Conservation (phyloP, 2,329 filamentous ascomycete species). For the Fusarium sororula region DNA sequence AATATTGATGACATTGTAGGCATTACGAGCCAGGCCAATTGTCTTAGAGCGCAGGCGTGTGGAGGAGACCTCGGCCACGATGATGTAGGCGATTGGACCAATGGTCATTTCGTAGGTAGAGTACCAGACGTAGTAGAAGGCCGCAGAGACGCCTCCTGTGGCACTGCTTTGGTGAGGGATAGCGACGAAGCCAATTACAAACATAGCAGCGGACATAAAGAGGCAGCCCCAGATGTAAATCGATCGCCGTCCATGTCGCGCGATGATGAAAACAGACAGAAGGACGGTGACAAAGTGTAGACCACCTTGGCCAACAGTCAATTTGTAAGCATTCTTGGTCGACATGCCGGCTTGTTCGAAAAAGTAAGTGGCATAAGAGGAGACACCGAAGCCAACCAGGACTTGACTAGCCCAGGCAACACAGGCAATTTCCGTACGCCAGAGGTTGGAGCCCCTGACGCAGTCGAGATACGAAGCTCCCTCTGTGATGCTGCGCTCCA, state of each 20-base stretch:
- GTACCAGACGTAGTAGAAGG: background rate
- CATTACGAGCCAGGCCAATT: constrained; percentile 7
- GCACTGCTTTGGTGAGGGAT: background rate
- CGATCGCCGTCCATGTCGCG: background rate
- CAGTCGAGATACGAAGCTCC: constrained; percentile 44
- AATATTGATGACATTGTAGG: constrained; percentile 12
- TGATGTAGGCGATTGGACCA: background rate
- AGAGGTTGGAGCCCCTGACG: constrained; percentile 53
- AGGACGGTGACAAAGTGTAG: background rate
- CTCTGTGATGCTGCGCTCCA: constrained; percentile 18
- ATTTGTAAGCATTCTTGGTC: background rate
- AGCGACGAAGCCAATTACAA: background rate
- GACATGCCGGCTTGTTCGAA: background rate
- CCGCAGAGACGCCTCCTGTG: background rate
- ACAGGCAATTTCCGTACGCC: constrained; percentile 52
- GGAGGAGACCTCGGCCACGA: constrained; percentile 3
- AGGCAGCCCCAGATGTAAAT: background rate
- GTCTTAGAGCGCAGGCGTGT: constrained; percentile 5
- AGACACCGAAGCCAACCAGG: background rate
- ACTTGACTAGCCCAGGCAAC: constrained; percentile 34
- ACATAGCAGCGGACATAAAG: background rate
- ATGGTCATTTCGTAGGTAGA: background rate
- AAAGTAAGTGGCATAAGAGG: background rate
- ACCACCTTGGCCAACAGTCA: background rate
- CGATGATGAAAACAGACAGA: background rate